phyloP scores from a whole-genome alignment of 2,329 filamentous ascomycete species.

The Colletotrichum echinochloae region DNA sequence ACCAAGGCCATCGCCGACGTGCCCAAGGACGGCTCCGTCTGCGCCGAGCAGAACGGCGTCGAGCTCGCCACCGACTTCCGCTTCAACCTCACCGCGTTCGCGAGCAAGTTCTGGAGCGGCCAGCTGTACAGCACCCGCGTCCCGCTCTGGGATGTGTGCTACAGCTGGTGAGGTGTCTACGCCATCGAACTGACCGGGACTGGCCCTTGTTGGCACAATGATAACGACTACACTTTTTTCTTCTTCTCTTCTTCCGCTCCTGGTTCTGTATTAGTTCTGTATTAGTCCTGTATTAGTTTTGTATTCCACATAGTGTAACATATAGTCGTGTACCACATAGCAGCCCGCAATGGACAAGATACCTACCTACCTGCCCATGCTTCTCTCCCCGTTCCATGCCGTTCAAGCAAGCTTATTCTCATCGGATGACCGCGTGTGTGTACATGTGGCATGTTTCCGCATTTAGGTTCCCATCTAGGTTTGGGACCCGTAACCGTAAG shows the following conservation, averaged over 20 bases:
- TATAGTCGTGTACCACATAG: too few relatives aligned
- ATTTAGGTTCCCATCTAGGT: not conserved
- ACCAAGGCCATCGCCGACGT: conserved; percentile 28
- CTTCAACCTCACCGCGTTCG: conserved; percentile 46
- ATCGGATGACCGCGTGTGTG: not conserved
- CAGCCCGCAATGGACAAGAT: too few relatives aligned
- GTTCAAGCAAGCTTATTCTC: not conserved
- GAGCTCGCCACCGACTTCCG: conserved; percentile 45
- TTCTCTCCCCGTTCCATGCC: not conserved
- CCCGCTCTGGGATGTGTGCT: conserved; percentile 39
- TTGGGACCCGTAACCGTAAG: conserved; percentile 12
- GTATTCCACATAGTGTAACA: not conserved
- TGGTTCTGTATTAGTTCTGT: too few relatives aligned
- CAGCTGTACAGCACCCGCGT: conserved; percentile 42
- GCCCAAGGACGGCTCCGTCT: conserved; percentile 40
- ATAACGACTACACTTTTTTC: not conserved
- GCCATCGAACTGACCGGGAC: not conserved
- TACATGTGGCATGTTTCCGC: not conserved
- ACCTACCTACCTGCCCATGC: too few relatives aligned
- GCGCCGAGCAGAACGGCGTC: conserved; percentile 44
- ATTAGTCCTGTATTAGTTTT: too few relatives aligned
- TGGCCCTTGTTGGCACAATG: not conserved
- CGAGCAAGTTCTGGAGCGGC: conserved; percentile 45
- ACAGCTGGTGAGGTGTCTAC: conserved; percentile 25
- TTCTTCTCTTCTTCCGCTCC: too few relatives aligned